Base-by-base conservation (phyloP, 2,329 filamentous ascomycete species). In the Verruconis gallopava region DNA sequence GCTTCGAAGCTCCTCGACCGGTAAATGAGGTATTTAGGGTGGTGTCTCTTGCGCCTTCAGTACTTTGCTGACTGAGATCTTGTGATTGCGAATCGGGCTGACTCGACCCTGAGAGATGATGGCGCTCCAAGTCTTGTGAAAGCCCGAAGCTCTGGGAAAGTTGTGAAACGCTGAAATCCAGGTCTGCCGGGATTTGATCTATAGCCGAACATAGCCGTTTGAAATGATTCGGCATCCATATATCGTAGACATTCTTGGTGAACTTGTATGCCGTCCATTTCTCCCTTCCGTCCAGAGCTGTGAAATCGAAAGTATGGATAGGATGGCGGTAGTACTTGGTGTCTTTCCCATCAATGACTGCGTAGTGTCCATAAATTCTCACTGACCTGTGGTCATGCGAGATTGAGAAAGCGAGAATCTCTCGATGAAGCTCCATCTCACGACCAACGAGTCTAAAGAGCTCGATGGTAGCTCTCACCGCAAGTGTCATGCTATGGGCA, bases 371-470 rank as follows among this genome's bases (percentile, higher is more conserved):
- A 3, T 21, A 44, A 9, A 44, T 40, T 40, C 42, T 33, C 6
- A 41, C 37, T 4, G n/a, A 3, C 6, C 4, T 12, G 11, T 44
- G 21, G 18, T 18, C 21, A 35, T 44, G 11, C 14, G 37, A 40
- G 28, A 51, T 43, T 11, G 48, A 50, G 37, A 53, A 53, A 22
- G 43, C 50, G n/a, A 50, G 39, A 15, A 41, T 52, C 21, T 55
- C 55, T 13, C 57, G 46, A 45, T 57, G 53, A 21, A 62, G 51
- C 46, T 63, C 59, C 33, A 61, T 55, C 25, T 30, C 25, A 9
- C 25, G 25, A 9, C 25, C 25, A 30, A n/a, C 25, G 9, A 30
- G 25, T 30, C 25, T 9, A 30, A 30, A 30, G n/a, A 30, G 25
- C 25, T 30, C n/a, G 25, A 9, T 9, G n/a, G n/a, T 9, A 30